These are phyloP conservation scores for Nepenthes mirabilis DNA, from an alignment of 148 eudicot species.

Conservation along the genomic window DNA sequence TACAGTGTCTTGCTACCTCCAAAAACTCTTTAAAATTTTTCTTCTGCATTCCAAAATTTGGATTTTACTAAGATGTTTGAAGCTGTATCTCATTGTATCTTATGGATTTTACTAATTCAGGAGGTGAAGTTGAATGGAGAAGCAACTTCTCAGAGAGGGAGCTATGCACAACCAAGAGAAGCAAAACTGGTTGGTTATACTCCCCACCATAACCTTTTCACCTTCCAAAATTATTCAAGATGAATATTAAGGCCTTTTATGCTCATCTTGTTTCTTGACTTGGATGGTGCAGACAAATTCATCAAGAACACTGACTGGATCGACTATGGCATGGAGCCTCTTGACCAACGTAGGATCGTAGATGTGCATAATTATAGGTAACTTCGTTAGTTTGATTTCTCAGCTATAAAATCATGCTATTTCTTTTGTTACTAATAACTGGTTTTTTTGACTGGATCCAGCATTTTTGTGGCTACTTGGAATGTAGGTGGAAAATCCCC, in stretches of 20 bases:
- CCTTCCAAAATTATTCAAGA: too few species aligned
- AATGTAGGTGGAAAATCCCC: conserved; percentile 96
- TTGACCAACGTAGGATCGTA: conserved; percentile 81
- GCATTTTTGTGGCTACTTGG: conserved; percentile 94
- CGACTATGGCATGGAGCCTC: conserved; percentile 23
- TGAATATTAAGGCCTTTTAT: too few species aligned
- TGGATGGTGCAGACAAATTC: background rate
- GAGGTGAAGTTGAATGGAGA: conserved; percentile 69
- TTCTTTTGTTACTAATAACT: background rate
- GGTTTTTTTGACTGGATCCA: conserved; percentile 12
- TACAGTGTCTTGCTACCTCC: background rate
- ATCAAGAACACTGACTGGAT: background rate
- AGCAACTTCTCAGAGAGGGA: conserved; percentile 81
- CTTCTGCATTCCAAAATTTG: background rate
- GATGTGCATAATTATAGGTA: conserved; percentile 94
- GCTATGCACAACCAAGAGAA: conserved; percentile 58
- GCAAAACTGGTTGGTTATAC: conserved; percentile 48
- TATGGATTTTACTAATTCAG: conserved; percentile 13
- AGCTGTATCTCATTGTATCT: background rate
- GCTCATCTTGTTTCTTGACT: too few species aligned
- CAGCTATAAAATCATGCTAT: background rate
- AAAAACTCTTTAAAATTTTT: too few species aligned
- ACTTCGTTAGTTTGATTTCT: background rate
- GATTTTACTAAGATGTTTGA: too few species aligned
- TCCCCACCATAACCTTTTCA: background rate